phyloP scores from a whole-genome alignment of 306 rosid genomes.

The Fragaria iinumae region DNA sequence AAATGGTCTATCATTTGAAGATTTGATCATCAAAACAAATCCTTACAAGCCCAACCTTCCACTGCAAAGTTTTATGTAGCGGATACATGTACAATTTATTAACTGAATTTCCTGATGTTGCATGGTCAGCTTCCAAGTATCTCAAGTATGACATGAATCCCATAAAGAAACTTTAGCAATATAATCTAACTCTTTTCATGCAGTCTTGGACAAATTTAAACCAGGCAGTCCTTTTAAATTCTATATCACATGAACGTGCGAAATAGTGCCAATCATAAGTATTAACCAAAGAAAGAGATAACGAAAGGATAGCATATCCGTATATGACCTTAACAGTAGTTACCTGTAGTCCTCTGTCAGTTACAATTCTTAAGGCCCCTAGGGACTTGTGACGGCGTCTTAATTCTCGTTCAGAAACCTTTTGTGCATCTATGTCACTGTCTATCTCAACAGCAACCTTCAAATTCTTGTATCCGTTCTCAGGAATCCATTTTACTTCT shows the following conservation, averaged over 20 bases:
- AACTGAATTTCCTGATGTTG: conserved; percentile 9
- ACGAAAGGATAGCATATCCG: neutral
- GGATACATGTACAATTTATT: neutral
- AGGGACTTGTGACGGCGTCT: conserved; percentile 72
- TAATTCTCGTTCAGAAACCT: conserved; percentile 63
- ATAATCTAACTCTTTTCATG: conserved; percentile 9
- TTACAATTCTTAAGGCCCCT: conserved; percentile 67
- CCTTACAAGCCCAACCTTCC: conserved; percentile 7
- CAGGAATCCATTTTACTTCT: conserved; percentile 79
- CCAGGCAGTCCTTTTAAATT: neutral
- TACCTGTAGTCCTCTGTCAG: conserved; percentile 90
- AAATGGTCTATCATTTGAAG: neutral
- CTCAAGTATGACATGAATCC: conserved; percentile 1
- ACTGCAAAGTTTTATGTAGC: neutral
- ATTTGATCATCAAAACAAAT: neutral
- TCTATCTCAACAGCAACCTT: conserved; percentile 82
- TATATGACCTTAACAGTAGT: conserved; percentile 20
- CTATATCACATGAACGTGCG: conserved; percentile 15
- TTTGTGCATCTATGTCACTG: conserved; percentile 70
- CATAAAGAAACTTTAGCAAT: conserved; percentile 15
- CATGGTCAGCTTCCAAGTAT: neutral
- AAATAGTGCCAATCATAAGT: conserved; percentile 4
- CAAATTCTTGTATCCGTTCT: conserved; percentile 76
- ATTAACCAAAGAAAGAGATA: neutral
- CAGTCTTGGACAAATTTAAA: conserved; percentile 16